phyloP scores from a whole-genome alignment of 1,284 basidiomycete genomes.

The Cystobasidiaceae sp. region DNA sequence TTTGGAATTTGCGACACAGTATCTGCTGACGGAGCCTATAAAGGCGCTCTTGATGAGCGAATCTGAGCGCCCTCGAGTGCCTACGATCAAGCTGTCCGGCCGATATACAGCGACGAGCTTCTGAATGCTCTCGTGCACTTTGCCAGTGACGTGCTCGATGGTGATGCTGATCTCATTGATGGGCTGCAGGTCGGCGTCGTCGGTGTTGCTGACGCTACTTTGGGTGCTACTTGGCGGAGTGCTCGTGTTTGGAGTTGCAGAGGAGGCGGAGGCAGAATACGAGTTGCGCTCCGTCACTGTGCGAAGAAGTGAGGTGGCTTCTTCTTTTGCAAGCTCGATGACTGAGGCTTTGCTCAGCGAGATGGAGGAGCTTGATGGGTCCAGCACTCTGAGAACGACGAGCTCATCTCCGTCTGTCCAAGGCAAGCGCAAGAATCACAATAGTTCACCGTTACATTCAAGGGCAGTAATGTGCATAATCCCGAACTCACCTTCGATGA shows the following conservation, averaged over 20 bases:
- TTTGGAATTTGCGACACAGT: slow-evolving; percentile 80
- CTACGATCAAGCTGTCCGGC: slow-evolving; percentile 89
- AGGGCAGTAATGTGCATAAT: neutral
- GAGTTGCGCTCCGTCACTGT: slow-evolving; percentile 73
- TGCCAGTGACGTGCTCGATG: slow-evolving; percentile 89
- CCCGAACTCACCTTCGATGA: slow-evolving; percentile 33
- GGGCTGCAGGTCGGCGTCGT: neutral
- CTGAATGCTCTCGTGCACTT: slow-evolving; percentile 72
- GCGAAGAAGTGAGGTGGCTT: slow-evolving; percentile 78
- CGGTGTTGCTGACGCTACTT: neutral
- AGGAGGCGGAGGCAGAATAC: slow-evolving; percentile 51
- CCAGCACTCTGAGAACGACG: slow-evolving; percentile 83
- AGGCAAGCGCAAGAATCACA: slow-evolving; percentile 70
- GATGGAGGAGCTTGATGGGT: slow-evolving; percentile 38
- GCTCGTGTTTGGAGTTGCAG: neutral
- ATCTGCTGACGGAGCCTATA: slow-evolving; percentile 51
- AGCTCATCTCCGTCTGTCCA: slow-evolving; percentile 83
- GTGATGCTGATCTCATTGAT: slow-evolving; percentile 54
- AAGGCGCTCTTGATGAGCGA: slow-evolving; percentile 38
- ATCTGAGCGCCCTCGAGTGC: slow-evolving; percentile 68
- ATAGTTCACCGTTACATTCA: slow-evolving; percentile 42
- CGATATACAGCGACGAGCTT: slow-evolving; percentile 91
- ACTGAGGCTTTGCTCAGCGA: slow-evolving; percentile 37
- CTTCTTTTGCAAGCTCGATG: slow-evolving; percentile 77
- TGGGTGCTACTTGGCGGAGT: slow-evolving; percentile 12